Conservation (phyloP, 768 basidiomycete species). For the Phanerodontia chrysosporium region DNA sequence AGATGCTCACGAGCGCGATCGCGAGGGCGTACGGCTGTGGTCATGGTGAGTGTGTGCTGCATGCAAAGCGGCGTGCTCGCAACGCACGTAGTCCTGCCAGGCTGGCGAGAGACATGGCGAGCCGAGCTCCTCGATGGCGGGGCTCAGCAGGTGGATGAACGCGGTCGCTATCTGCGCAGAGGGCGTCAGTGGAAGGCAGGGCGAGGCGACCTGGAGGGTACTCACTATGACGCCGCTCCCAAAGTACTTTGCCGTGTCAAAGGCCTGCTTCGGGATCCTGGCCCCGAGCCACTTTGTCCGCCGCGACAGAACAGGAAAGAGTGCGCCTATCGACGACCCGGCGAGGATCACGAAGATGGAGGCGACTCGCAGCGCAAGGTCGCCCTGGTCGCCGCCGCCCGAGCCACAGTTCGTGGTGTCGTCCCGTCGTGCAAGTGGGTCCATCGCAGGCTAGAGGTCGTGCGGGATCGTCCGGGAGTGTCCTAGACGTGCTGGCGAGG, state of each 20-base stretch:
- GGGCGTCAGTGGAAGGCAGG: neutral
- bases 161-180: conserved; percentile 73
- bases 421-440: conserved; percentile 6
- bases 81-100: conserved; percentile 77
- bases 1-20: conserved; percentile 76
- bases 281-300: conserved; percentile 40
- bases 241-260: conserved; percentile 87
- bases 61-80: no score
- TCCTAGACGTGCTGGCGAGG: neutral
- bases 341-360: conserved; percentile 71
- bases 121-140: conserved; percentile 67
- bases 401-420: conserved; percentile 36
- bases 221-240: conserved; percentile 87
- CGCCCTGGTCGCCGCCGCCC: conserved; percentile 46
- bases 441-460: neutral
- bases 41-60: neutral
- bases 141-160: conserved; percentile 78
- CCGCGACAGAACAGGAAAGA: conserved; percentile 66
- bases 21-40: conserved; percentile 77
- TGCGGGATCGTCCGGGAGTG: neutral
- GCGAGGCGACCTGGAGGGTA: conserved; percentile 7
- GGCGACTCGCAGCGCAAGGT: conserved; percentile 56
- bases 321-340: conserved; percentile 54
- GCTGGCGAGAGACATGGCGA: conserved; percentile 63
- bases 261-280: conserved; percentile 53